A percentile compares a stretch with the other conserved stretches of the same genome.
Evolutionary conservation across 345 rosid genomes (phyloP).

Genomic region (Ceriops decandra): DNA sequence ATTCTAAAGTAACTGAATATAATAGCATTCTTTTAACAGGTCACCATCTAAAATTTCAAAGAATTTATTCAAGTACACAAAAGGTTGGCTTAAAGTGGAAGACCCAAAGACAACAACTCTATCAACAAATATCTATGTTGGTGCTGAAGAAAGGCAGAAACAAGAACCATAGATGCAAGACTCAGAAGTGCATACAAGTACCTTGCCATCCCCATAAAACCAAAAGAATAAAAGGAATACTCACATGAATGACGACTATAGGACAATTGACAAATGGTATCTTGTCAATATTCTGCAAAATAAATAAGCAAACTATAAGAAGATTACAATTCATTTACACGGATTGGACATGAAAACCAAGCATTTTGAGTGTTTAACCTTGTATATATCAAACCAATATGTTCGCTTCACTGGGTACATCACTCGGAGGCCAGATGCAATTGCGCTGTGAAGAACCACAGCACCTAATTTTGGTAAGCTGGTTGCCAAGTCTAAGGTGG

Average conservation of each 20-base stretch:
- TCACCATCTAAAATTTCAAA: too few relatives aligned
- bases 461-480: conserved; percentile 68
- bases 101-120: too few relatives aligned
- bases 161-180: neutral
- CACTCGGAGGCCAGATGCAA: conserved; percentile 85
- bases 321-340: conserved; percentile 5
- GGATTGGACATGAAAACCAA: neutral
- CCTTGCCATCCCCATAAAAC: neutral
- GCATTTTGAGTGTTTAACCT: conserved; percentile 35
- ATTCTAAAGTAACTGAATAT: too few relatives aligned
- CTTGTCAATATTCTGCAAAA: conserved; percentile 80
- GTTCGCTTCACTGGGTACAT: conserved; percentile 87
- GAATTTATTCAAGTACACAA: too few relatives aligned
- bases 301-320: conserved; percentile 12
- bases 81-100: too few relatives aligned
- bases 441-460: conserved; percentile 93
- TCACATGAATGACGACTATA: conserved; percentile 71
- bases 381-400: conserved; percentile 94
- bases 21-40: too few relatives aligned
- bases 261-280: conserved; percentile 74
- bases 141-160: neutral
- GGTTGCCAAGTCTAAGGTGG: conserved; percentile 80
- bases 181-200: neutral
- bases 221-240: conserved; percentile 19
- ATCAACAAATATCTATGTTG: neutral